Percentiles rank a stretch among this genome's conserved stretches.
Evolutionary conservation across 108 stramenopile species (phyloP).

Genomic region (Conticribra weissflogii): DNA sequence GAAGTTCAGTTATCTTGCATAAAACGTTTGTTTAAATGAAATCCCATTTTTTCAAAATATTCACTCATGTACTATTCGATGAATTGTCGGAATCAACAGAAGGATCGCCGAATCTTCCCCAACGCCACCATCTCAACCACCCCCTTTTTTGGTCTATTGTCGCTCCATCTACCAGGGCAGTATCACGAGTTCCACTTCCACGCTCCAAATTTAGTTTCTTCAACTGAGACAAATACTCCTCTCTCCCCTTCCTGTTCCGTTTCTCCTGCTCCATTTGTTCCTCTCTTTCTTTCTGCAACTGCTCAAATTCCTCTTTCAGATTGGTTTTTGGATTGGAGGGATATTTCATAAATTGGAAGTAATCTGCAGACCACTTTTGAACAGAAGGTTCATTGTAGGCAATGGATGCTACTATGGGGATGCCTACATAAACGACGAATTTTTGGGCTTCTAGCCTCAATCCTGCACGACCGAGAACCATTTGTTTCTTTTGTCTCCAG

Average conservation of each 20-base stretch:
- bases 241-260: conserved; percentile 38
- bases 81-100: no score
- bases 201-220: conserved; percentile 29
- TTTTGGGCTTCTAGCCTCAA: conserved; percentile 82
- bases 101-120: conserved; percentile 3
- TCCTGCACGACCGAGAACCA: conserved; percentile 78
- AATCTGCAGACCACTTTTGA: conserved; percentile 76
- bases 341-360: conserved; percentile 89
- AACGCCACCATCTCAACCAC: conserved; percentile 41
- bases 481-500: conserved; percentile 12
- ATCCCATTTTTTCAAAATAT: no score
- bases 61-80: no score
- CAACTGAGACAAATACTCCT: conserved; percentile 42
- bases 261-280: conserved; percentile 58
- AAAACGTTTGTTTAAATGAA: no score
- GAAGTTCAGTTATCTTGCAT: no score
- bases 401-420: conserved; percentile 79
- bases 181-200: conserved; percentile 2
- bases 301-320: conserved; percentile 73
- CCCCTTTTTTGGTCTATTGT: conserved; percentile 18
- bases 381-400: conserved; percentile 73
- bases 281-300: conserved; percentile 57
- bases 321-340: conserved; percentile 85
- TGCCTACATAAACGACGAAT: conserved; percentile 70
- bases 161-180: neutral